A percentile compares a stretch with the other conserved stretches of the same genome.
Evolutionary conservation across 192 early-diverging fungal species (phyloP).

Genomic region (Rhizoclosmatium sp.): DNA sequence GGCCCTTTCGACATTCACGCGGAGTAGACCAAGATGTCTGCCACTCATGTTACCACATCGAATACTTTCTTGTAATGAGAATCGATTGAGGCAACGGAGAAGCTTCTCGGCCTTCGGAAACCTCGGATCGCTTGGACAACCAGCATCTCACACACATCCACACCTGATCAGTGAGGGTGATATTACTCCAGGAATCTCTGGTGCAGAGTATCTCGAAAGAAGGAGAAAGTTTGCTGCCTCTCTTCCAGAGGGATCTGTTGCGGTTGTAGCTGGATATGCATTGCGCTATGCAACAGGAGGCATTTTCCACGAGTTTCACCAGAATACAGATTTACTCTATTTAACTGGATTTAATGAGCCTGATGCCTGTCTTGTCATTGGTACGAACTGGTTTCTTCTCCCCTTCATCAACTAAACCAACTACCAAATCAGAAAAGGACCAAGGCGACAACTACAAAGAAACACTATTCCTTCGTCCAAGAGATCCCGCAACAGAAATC

Average conservation of each 20-base stretch:
- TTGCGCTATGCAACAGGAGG: conserved; percentile 87
- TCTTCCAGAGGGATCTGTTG: conserved; percentile 66
- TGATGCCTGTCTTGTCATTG: conserved; percentile 64
- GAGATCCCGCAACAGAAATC: conserved; percentile 75
- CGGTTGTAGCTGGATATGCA: conserved; percentile 53
- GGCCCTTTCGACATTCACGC: too few relatives aligned
- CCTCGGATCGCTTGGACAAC: conserved; percentile 70
- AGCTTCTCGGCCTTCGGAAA: too few relatives aligned
- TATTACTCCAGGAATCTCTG: conserved; percentile 63
- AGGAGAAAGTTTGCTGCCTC: conserved; percentile 67
- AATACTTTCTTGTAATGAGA: too few relatives aligned
- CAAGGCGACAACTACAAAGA: conserved; percentile 63
- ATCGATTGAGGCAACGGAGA: too few relatives aligned
- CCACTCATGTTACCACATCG: too few relatives aligned
- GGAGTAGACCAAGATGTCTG: too few relatives aligned
- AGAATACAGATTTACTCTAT: conserved; percentile 91
- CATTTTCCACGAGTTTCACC: conserved; percentile 95
- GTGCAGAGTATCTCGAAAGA: conserved; percentile 79
- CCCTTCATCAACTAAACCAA: neutral
- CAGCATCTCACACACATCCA: conserved; percentile 82
- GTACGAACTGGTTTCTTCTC: conserved; percentile 16
- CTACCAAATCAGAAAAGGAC: conserved; percentile 42
- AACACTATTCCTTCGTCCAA: conserved; percentile 87
- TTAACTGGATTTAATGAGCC: conserved; percentile 93
- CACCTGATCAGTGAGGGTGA: conserved; percentile 79